These are phyloP conservation scores for Penicillium crystallinum DNA, from an alignment of 495 filamentous ascomycete species.

Conservation along the genomic window DNA sequence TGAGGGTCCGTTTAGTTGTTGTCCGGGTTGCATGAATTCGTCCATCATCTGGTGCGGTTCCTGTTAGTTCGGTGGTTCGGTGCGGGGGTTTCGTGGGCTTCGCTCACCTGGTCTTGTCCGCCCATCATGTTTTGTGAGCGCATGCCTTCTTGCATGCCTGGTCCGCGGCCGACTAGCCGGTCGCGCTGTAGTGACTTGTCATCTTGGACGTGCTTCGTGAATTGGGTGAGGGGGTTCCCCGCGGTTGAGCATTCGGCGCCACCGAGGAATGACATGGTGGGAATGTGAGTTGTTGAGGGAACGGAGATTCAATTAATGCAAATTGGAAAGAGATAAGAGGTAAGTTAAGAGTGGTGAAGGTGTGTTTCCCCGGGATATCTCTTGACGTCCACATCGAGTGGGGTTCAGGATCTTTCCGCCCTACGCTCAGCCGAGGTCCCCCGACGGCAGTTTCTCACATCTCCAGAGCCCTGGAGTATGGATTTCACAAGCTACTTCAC, in stretches of 20 bases:
- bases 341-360: neutral
- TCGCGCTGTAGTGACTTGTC: constrained; percentile 93
- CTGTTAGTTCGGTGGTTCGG: constrained; percentile 15
- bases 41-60: constrained; percentile 69
- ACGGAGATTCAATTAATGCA: neutral
- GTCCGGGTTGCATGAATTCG: constrained; percentile 71
- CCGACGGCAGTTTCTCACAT: constrained; percentile 11
- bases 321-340: constrained; percentile 1
- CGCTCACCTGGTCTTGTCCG: constrained; percentile 56
- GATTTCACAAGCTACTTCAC: neutral
- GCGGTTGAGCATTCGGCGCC: constrained; percentile 96
- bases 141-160: constrained; percentile 60
- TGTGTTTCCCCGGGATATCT: constrained; percentile 3
- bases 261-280: constrained; percentile 83
- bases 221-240: constrained; percentile 92
- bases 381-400: constrained; percentile 16
- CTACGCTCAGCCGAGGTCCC: constrained; percentile 22
- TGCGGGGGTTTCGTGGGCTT: neutral
- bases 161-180: constrained; percentile 67
- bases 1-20: constrained; percentile 45
- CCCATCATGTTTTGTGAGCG: constrained; percentile 55
- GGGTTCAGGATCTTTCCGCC: constrained; percentile 15
- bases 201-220: constrained; percentile 89
- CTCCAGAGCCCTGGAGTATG: no score
- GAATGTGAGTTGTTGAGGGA: neutral